A percentile compares a stretch with the other conserved stretches of the same genome.
phyloP scores from a whole-genome alignment of 169 alveolate species.

The Cyclospora cayetanensis region DNA sequence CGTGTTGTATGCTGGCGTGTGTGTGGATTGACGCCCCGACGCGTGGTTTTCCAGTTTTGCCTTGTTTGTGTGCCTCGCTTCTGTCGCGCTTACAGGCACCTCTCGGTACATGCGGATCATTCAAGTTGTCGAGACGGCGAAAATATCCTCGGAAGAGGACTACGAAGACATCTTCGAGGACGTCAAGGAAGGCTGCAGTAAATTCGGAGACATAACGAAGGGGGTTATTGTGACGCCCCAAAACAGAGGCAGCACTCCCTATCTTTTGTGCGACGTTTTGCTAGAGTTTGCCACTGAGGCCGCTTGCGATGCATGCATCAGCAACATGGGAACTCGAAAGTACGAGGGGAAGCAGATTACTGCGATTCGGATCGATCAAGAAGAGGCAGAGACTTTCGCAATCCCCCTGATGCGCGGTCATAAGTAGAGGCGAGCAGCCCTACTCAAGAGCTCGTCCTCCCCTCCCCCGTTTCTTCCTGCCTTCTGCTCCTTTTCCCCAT shows the following conservation, averaged over 20 bases:
- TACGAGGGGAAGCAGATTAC: constrained; percentile 63
- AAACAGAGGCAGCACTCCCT: constrained; percentile 53
- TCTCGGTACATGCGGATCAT: constrained; percentile 57
- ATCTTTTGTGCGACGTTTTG: constrained; percentile 57
- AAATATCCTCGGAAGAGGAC: constrained; percentile 30
- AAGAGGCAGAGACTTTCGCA: not conserved
- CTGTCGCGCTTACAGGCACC: constrained; percentile 60
- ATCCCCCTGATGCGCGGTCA: not conserved
- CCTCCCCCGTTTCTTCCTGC: no score
- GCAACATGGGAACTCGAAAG: constrained; percentile 40
- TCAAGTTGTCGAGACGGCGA: constrained; percentile 62
- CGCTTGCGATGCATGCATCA: constrained; percentile 42
- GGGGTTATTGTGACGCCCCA: constrained; percentile 55
- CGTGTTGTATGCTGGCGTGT: no score
- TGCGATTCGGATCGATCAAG: constrained; percentile 43
- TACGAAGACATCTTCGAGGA: constrained; percentile 71
- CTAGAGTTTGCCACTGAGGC: constrained; percentile 48
- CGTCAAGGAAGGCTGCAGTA: constrained; percentile 60
- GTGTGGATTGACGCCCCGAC: no score
- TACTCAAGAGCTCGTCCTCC: not conserved
- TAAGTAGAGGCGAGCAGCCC: not conserved
- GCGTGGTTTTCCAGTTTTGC: no score
- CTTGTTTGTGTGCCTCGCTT: no score
- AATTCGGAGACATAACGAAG: constrained; percentile 15
- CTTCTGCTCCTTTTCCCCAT: no score